Evolutionary conservation across 2,329 filamentous ascomycete genomes (phyloP).

Genomic region (Chaetoscypha palmicola): DNA sequence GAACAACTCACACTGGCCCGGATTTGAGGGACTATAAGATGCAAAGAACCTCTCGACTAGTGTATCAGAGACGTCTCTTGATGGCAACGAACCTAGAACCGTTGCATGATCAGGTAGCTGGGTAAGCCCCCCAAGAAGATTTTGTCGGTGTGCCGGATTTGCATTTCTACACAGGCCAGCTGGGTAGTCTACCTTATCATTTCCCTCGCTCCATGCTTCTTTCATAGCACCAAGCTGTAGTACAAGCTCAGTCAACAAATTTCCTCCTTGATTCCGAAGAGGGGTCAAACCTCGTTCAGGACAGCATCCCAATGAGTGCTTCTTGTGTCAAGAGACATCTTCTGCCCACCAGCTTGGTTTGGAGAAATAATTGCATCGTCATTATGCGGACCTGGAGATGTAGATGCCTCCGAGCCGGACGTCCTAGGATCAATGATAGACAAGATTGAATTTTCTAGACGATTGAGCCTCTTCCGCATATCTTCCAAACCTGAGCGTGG

Average conservation of each 20-base stretch:
- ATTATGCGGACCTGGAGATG: slow-evolving; percentile 32
- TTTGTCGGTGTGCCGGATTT: slow-evolving; percentile 15
- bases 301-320: slow-evolving; percentile 76
- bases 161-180: slow-evolving; percentile 17
- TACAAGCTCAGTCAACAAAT: not conserved
- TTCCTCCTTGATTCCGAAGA: not conserved
- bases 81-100: slow-evolving; percentile 69
- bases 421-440: slow-evolving; percentile 34
- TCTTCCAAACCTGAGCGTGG: slow-evolving; percentile 43
- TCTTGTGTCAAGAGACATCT: slow-evolving; percentile 72
- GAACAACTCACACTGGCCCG: slow-evolving; percentile 37
- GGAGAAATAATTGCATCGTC: slow-evolving; percentile 62
- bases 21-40: slow-evolving; percentile 59
- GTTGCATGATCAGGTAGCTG: slow-evolving; percentile 51
- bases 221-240: slow-evolving; percentile 19
- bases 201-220: slow-evolving; percentile 73
- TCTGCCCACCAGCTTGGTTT: slow-evolving; percentile 68
- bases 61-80: slow-evolving; percentile 69
- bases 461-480: slow-evolving; percentile 43
- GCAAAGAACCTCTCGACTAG: slow-evolving; percentile 85
- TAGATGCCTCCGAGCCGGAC: slow-evolving; percentile 28
- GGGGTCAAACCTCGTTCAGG: slow-evolving; percentile 50
- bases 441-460: slow-evolving; percentile 49
- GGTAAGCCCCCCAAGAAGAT: slow-evolving; percentile 31
- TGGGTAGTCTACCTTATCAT: slow-evolving; percentile 53